Percentiles rank a stretch among this genome's conserved stretches.
Evolutionary conservation across 495 filamentous ascomycete genomes (phyloP).

Genomic region (Massariosphaeria phaeospora): DNA sequence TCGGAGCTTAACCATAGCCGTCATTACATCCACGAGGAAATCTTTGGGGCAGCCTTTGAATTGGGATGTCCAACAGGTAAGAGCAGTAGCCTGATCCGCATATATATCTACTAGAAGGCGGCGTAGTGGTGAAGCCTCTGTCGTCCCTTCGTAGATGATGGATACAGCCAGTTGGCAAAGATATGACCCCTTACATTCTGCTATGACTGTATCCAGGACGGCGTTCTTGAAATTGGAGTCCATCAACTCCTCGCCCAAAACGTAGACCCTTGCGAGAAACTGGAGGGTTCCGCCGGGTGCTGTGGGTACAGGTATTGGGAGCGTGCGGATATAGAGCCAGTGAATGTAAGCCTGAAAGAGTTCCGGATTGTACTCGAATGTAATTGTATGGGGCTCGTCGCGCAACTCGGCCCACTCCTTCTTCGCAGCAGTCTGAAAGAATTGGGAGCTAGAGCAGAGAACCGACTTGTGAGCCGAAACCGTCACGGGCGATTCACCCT

Average conservation of each 20-base stretch:
- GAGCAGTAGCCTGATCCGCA: neutral
- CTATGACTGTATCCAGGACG: neutral
- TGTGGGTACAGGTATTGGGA: neutral
- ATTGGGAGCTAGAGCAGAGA: neutral
- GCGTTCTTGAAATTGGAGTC: conserved; percentile 3
- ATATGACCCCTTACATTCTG: neutral
- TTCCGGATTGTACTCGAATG: neutral
- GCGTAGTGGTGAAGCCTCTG: neutral
- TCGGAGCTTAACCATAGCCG: neutral
- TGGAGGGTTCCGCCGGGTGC: neutral
- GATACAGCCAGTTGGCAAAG: neutral
- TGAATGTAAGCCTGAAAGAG: neutral
- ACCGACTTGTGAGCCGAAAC: neutral
- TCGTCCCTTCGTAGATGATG: neutral
- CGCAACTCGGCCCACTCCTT: neutral
- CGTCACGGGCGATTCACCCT: too few species aligned
- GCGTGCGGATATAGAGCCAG: neutral
- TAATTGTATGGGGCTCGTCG: neutral
- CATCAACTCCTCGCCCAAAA: neutral
- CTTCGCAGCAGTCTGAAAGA: neutral
- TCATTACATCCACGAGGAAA: neutral
- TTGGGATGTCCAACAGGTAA: neutral
- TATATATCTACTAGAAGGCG: neutral
- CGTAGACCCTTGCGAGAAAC: neutral
- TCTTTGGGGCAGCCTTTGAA: neutral